Evolutionary conservation across 1,139 yeast genomes (phyloP), one percentile per base, ranked within the genome.

Genomic region (Suhomyces chickasaworum): DNA sequence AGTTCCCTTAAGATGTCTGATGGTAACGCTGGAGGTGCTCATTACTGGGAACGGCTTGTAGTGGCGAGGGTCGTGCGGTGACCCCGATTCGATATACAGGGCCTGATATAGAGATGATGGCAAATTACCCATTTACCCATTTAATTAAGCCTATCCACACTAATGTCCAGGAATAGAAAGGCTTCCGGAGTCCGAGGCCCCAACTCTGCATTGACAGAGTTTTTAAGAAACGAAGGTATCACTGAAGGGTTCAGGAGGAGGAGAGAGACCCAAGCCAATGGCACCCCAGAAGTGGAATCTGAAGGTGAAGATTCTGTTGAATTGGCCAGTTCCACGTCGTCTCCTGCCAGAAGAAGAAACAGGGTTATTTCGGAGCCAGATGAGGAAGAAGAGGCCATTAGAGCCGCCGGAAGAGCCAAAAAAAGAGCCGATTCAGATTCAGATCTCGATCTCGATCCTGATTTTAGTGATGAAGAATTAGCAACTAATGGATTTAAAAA

Each of bases 161-260:
- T 32, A 15, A 65, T 64, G 70, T 52, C 63, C 13, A 61, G 66
- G 43, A 49, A 47, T n/a, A 63, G 57, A 25, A 63, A 55, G 9
- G 55, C 57, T 30, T 57, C 69, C 18, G 80, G 79, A 15, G 86
- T 86, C 34, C 72, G 83, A 50, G 93, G 93, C 0, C 93, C 95
- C 7, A 85, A 84, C 67, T 82, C 89, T 53, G 95, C 95, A 0
- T 70, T 86, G 53, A 86, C 93, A 0, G 89, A 84, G 60, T 86
- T 86, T 59, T 71, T 86, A 49, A 71, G 86, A 42, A 66, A 86
- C 47, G 97, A 90, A 63, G 97, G 97, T 35, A 91, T 91, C 65
- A 87, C 97, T 0, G 89, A 82, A 51, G 84, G 83, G 39, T 89
- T 91, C 60, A 75, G 91, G 55, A 68, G 77, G 44, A 71, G 95